Evolutionary conservation across 2,329 filamentous ascomycete species (phyloP), one percentile per base, ranked within the genome.

Genomic region (Scedosporium boydii): DNA sequence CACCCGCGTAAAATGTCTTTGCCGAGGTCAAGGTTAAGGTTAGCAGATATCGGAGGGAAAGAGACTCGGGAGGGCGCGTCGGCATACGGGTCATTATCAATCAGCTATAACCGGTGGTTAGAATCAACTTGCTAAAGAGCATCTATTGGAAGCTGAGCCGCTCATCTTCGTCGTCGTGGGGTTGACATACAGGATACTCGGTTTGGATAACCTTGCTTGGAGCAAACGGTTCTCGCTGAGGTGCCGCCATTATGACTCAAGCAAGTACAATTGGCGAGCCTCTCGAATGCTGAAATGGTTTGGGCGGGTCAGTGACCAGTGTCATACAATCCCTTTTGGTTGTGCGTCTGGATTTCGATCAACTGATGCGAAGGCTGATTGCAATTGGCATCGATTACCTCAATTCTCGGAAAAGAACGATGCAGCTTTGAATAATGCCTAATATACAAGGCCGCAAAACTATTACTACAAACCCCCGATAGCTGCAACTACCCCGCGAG

Each of bases 41-140:
- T 63, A 68, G 63, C 63, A 38, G 18, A 1, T n/a, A 44, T 26
- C 6, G 34, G 27, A 26, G 4, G 58, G 6, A 29, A 21, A 29
- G 38, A 23, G 6, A 26, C 38, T 12, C 10, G 53, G 38, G 48
- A 29, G 34, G 51, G 7, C 27, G 44, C n/a, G 46, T 53, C 21
- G 66, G 77, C 88, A 74, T 93, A 97, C 93, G 95, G 95, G 78
- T 99, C 95, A 80, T 91, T 96, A 82, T 99, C 95, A 78, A 99
- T 98, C 80, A 98, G 89, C 95, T 99, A 78, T 68, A 72, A 71
- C 53, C 63, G 66, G 63, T 64, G 57, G 63, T 70, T 66, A 68
- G 64, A 67, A 63, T 63, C 48, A 26, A 59, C 67, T 16, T 27
- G 3, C n/a, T 21, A 27, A 41, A 38, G 10, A 41, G 6, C 16